Evolutionary conservation across 2,329 filamentous ascomycete species (phyloP).

Genomic region (Fusarium penzigii): DNA sequence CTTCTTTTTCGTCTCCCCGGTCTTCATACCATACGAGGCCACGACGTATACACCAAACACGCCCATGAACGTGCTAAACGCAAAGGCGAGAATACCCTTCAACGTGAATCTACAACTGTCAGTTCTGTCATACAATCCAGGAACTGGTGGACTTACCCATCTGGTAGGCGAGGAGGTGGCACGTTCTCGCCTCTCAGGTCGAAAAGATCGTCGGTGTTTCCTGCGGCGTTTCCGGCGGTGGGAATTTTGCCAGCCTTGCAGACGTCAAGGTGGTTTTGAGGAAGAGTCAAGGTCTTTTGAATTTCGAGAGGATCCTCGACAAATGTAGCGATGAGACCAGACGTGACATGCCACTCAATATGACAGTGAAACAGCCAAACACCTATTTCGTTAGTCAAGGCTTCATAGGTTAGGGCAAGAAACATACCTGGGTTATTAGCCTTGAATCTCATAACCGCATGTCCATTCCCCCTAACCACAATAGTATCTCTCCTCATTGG

Average conservation of each 20-base stretch:
- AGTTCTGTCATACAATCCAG: not conserved
- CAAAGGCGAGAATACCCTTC: slow-evolving; percentile 71
- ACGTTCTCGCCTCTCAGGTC: slow-evolving; percentile 64
- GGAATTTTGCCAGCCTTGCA: slow-evolving; percentile 56
- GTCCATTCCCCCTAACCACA: slow-evolving; percentile 64
- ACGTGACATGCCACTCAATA: slow-evolving; percentile 74
- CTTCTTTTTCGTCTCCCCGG: slow-evolving; percentile 9
- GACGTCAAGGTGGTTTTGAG: slow-evolving; percentile 55
- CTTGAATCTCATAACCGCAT: slow-evolving; percentile 67
- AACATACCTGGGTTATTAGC: slow-evolving; percentile 64
- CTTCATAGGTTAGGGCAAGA: too few species aligned
- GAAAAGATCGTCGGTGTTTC: slow-evolving; percentile 63
- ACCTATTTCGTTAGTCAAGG: slow-evolving; percentile 30
- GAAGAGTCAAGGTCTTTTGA: slow-evolving; percentile 61
- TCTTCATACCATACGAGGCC: slow-evolving; percentile 59
- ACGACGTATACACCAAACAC: slow-evolving; percentile 69
- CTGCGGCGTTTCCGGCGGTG: slow-evolving; percentile 71
- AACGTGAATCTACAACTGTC: slow-evolving; percentile 57
- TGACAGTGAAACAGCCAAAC: slow-evolving; percentile 80
- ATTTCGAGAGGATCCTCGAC: slow-evolving; percentile 64
- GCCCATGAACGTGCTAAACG: slow-evolving; percentile 70
- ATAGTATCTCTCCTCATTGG: slow-evolving; percentile 72
- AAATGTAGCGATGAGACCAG: slow-evolving; percentile 66
- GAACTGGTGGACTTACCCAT: slow-evolving; percentile 48
- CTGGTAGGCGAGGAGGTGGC: slow-evolving; percentile 57